Conservation (phyloP, 805 yeast genomes). For the Metschnikowia chrysomelidarum region DNA sequence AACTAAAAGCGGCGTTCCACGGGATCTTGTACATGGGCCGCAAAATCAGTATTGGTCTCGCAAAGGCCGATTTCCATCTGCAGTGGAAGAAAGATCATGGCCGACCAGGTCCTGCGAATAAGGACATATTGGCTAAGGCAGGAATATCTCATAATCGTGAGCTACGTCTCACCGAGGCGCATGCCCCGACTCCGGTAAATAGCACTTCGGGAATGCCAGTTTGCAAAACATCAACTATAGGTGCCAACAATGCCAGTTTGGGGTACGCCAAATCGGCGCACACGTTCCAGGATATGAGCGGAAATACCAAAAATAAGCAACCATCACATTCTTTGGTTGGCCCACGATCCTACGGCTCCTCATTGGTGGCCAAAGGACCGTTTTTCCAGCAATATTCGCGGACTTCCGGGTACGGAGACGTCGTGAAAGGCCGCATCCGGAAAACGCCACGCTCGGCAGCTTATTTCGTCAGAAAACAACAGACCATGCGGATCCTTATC, state of each 20-base stretch:
- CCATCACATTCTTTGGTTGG: slow-evolving; percentile 34
- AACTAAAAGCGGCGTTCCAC: slow-evolving; percentile 56
- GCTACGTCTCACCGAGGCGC: slow-evolving; percentile 45
- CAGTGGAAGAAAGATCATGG: slow-evolving; percentile 47
- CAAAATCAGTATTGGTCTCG: slow-evolving; percentile 56
- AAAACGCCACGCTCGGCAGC: slow-evolving; percentile 46
- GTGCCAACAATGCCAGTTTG: slow-evolving; percentile 17
- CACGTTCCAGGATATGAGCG: slow-evolving; percentile 30
- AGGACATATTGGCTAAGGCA: slow-evolving; percentile 28
- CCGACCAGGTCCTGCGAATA: slow-evolving; percentile 30
- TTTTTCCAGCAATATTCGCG: slow-evolving; percentile 26
- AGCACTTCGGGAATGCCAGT: slow-evolving; percentile 19
- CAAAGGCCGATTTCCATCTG: slow-evolving; percentile 49
- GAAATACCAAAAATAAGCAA: slow-evolving; percentile 32
- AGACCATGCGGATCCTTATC: slow-evolving; percentile 63
- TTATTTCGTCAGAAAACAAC: slow-evolving; percentile 40
- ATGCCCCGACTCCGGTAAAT: slow-evolving; percentile 23
- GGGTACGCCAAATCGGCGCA: slow-evolving; percentile 38
- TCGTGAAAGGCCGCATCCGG: slow-evolving; percentile 61
- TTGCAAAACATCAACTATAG: slow-evolving; percentile 14
- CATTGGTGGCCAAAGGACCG: slow-evolving; percentile 27
- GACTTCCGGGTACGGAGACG: slow-evolving; percentile 37
- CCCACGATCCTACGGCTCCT: slow-evolving; percentile 35
- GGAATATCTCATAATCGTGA: slow-evolving; percentile 33
- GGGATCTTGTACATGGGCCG: slow-evolving; percentile 78